Evolutionary conservation across 1,284 basidiomycete species (phyloP).

Genomic region (Austroboletus novae-zelandiae): DNA sequence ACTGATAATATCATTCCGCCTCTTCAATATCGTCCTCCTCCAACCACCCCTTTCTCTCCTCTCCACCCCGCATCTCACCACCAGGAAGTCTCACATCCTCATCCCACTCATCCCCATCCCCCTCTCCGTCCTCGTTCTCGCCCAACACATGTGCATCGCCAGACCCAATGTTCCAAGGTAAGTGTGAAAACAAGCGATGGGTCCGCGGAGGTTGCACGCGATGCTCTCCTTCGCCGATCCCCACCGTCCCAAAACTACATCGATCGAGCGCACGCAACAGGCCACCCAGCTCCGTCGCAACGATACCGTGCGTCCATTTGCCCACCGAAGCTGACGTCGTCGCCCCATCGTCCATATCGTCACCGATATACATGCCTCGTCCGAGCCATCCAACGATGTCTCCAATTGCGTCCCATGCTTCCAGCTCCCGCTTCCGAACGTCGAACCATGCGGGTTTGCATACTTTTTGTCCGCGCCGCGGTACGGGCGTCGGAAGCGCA

Average conservation of each 20-base stretch:
- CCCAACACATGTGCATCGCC: constrained; percentile 26
- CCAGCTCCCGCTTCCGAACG: constrained; percentile 49
- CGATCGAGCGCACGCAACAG: constrained; percentile 48
- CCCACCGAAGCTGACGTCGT: constrained; percentile 30
- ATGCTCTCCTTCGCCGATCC: not conserved
- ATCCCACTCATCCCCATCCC: constrained; percentile 6
- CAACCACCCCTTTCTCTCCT: constrained; percentile 49
- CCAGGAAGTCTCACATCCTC: constrained; percentile 22
- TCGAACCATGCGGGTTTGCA: constrained; percentile 77
- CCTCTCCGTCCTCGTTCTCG: constrained; percentile 25
- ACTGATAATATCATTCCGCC: constrained; percentile 12
- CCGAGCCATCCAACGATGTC: constrained; percentile 58
- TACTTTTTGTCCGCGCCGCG: constrained; percentile 73
- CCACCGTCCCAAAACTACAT: not conserved
- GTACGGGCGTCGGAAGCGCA: constrained; percentile 78
- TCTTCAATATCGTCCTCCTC: constrained; percentile 73
- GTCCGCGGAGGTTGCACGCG: constrained; percentile 35
- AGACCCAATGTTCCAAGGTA: constrained; percentile 43
- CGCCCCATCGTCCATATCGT: constrained; percentile 17
- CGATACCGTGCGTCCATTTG: constrained; percentile 52
- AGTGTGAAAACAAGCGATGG: constrained; percentile 54
- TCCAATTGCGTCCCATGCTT: constrained; percentile 55
- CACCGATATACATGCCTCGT: constrained; percentile 15
- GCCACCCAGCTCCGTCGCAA: constrained; percentile 61
- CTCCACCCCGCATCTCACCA: constrained; percentile 18